Evolutionary conservation across 306 rosid genomes (phyloP).

Genomic region (Heteromeles arbutifolia): DNA sequence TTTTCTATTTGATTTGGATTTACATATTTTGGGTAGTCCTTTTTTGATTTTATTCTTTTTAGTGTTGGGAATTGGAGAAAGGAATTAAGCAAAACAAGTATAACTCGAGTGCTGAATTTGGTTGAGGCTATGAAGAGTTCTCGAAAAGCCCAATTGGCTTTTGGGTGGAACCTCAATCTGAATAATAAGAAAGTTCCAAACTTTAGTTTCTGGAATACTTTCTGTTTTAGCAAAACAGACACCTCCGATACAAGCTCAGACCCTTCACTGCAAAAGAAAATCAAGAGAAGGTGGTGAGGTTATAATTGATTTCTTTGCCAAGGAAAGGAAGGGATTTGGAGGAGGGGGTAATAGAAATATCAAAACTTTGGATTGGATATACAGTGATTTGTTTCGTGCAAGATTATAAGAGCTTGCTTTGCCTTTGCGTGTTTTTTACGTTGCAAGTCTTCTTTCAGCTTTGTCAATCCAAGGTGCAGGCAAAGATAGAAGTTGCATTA

Average conservation of each 20-base stretch:
- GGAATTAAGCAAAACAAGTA: not conserved
- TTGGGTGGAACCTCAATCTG: not conserved
- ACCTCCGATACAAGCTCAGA: too few relatives aligned
- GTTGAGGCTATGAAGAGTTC: not conserved
- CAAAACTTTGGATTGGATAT: not conserved
- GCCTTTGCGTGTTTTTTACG: not conserved
- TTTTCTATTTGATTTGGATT: not conserved
- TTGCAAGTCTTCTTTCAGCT: slow-evolving; percentile 45
- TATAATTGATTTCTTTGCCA: too few relatives aligned
- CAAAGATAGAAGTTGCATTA: slow-evolving; percentile 34
- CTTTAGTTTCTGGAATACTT: not conserved
- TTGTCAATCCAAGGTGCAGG: slow-evolving; percentile 55
- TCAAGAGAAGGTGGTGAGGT: too few relatives aligned
- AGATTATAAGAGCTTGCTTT: not conserved
- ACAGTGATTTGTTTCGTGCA: not conserved
- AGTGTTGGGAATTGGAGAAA: not conserved
- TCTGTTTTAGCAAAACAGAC: too few relatives aligned
- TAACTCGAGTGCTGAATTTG: not conserved
- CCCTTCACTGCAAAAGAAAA: too few relatives aligned
- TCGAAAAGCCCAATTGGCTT: too few relatives aligned
- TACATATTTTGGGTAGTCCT: too few relatives aligned
- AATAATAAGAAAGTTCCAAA: not conserved
- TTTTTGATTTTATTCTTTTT: not conserved
- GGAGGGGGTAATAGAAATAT: not conserved
- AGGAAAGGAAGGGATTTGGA: too few relatives aligned